Base-by-base conservation (phyloP, 225 moss, liverwort and hornwort genomes). In the Pleurozium schreberi region DNA sequence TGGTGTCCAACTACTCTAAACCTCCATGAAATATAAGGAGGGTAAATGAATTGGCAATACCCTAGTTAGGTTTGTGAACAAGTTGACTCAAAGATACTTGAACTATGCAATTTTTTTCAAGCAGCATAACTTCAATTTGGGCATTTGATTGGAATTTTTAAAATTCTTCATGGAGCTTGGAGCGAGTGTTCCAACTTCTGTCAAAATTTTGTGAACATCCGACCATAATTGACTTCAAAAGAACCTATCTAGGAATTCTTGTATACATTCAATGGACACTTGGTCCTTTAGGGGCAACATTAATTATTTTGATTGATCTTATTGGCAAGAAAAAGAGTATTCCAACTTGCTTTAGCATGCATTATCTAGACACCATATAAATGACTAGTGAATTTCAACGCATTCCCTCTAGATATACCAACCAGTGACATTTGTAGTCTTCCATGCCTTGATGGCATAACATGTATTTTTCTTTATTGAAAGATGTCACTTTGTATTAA, bases 81-180 rank as follows among this genome's bases (percentile, higher is more conserved):
- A 40, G 23, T 25, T 40, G 40, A 8, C 8, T 2, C 25, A 25
- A 68, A 68, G 21, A n/a, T 68, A 4, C 36, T 0, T 12, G 0
- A n/a, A 21, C 25, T 40, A 7, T 1, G 4, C 10, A 34, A 65
- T 18, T 18, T 18, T 34, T 38, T 23, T 6, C 1, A 38, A 1
- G 7, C 0, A 67, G 0, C 11, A 67, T 67, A 38, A 38, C 6
- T 67, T 21, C n/a, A 11, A 38, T 67, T 3, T 1, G 1, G 0
- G 22, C 22, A n/a, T 68, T 5, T 0, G 6, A 68, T n/a, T n/a
- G 22, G 7, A 68, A n/a, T n/a, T n/a, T n/a, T 66, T 68, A 6
- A 4, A 22, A 21, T 22, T 65, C 2, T 0, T n/a, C 1, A 8
- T 25, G 3, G 25, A 40, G 13, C n/a, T n/a, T n/a, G 1, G 4